Evolutionary conservation across 2,329 filamentous ascomycete species (phyloP).

Genomic region (Exophiala xenobiotica): DNA sequence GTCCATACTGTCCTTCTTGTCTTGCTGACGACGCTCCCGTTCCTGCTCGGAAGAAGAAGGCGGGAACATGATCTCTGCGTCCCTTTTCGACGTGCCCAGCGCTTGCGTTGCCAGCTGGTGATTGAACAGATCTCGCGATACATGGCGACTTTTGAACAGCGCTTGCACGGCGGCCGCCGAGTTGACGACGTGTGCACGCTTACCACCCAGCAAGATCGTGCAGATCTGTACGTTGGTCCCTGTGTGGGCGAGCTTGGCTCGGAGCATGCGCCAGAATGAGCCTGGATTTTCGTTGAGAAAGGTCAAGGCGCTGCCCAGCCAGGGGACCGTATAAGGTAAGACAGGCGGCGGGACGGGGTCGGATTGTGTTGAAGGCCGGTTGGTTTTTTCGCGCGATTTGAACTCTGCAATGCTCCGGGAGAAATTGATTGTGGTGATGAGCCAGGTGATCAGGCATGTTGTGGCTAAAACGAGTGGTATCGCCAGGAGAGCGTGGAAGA

Average conservation of each 20-base stretch:
- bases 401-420: neutral
- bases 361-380: neutral
- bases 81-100: slow-evolving; percentile 13
- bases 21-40: too few relatives aligned
- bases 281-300: slow-evolving; percentile 22
- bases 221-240: slow-evolving; percentile 7
- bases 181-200: slow-evolving; percentile 14
- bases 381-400: neutral
- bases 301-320: slow-evolving; percentile 18
- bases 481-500: neutral
- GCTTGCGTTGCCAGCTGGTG: slow-evolving; percentile 4
- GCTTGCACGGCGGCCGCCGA: slow-evolving; percentile 16
- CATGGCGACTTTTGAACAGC: slow-evolving; percentile 14
- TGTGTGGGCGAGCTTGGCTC: slow-evolving; percentile 7
- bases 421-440: slow-evolving; percentile 9
- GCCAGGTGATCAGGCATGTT: slow-evolving; percentile 7
- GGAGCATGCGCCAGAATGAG: slow-evolving; percentile 21
- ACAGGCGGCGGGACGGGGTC: slow-evolving; percentile 12
- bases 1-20: slow-evolving; percentile 4
- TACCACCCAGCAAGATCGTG: slow-evolving; percentile 18
- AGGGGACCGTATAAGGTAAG: slow-evolving; percentile 21
- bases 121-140: slow-evolving; percentile 18
- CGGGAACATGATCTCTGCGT: slow-evolving; percentile 11
- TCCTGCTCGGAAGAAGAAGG: neutral
- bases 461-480: neutral